Base-by-base conservation (phyloP, 257 asterid species). In the Cynanchum wilfordii region DNA sequence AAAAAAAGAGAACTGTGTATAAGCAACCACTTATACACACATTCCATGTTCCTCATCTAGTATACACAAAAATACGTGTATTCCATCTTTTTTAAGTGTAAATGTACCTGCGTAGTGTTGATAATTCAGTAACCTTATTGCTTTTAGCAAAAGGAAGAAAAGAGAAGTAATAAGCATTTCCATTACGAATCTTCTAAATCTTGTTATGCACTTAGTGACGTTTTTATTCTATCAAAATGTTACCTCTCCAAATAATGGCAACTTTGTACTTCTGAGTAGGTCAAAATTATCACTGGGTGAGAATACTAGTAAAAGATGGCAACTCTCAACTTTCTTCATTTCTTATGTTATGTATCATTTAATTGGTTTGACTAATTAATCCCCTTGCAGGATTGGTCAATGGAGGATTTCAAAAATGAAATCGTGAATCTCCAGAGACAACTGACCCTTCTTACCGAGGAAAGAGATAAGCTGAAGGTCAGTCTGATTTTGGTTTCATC, bases 401-500 rank as follows among this genome's bases (percentile, higher is more conserved):
- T 69, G 80, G 93, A 86, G 76, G 87, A 79, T 80, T 44, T 59
- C 83, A 87, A 75, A 75, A 86, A 77, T 82, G 96, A 95, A 87
- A 77, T 83, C 25, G 82, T 88, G 80, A 84, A 80, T 81, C 86
- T 95, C 69, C 92, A 52, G 11, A 84, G 80, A 64, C 95, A 90
- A 82, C 78, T 95, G 65, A 80, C 87, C 75, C 73, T 82, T 68
- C 80, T 89, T 54, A 81, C 60, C 1, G 89, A 90, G 77, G 99
- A 92, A 82, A 90, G 97, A 78, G 94, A 95, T 78, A 87, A 82
- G 62, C 82, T 90, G 74, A 86, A 86, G 99, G 99, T 90, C 73
- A 70, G 91, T 65, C 58, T 70, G 57, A 49, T 77, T 5, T 29
- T 38, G 16, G 13, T 19, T 36, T 47, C 27, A 25, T 33, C 42